phyloP scores from a whole-genome alignment of 2,329 filamentous ascomycete species.

The Plectosphaerella plurivora region DNA sequence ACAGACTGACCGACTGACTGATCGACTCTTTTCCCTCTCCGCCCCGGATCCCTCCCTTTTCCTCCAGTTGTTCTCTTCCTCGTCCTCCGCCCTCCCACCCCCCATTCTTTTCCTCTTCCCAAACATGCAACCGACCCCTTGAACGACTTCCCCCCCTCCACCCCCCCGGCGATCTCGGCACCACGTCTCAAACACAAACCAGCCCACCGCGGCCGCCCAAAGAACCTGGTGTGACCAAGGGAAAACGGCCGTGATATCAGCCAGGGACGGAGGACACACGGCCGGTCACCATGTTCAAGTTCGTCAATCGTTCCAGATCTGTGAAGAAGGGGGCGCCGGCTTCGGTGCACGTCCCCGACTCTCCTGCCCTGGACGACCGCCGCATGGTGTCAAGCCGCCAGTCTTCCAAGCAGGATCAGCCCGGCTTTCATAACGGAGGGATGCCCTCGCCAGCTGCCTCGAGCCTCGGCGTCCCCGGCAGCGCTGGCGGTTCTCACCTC shows the following conservation, averaged over 20 bases:
- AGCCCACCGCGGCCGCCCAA: constrained; percentile 9
- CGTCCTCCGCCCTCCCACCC: neutral
- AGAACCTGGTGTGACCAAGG: constrained; percentile 3
- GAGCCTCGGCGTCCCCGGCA: constrained; percentile 17
- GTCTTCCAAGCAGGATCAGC: constrained; percentile 22
- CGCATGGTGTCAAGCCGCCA: constrained; percentile 30
- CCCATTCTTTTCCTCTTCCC: constrained; percentile 5
- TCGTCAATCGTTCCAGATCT: constrained; percentile 25
- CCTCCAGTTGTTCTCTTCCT: neutral
- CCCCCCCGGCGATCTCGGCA: constrained; percentile 2
- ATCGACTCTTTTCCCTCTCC: too few species aligned
- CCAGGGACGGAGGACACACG: constrained; percentile 9
- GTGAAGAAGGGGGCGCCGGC: constrained; percentile 15
- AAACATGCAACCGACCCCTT: constrained; percentile 7
- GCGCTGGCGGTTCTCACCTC: constrained; percentile 1
- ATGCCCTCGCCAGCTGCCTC: constrained; percentile 18
- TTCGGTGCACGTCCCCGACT: constrained; percentile 14
- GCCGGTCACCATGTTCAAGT: constrained; percentile 22
- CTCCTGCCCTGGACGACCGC: constrained; percentile 14
- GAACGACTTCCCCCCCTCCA: neutral
- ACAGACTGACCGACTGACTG: neutral
- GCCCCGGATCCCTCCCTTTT: neutral
- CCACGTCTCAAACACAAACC: constrained; percentile 5
- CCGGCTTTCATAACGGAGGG: constrained; percentile 24
- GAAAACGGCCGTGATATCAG: constrained; percentile 7